phyloP scores from a whole-genome alignment of 345 rosid species.

The Mallotus nudiflorus region DNA sequence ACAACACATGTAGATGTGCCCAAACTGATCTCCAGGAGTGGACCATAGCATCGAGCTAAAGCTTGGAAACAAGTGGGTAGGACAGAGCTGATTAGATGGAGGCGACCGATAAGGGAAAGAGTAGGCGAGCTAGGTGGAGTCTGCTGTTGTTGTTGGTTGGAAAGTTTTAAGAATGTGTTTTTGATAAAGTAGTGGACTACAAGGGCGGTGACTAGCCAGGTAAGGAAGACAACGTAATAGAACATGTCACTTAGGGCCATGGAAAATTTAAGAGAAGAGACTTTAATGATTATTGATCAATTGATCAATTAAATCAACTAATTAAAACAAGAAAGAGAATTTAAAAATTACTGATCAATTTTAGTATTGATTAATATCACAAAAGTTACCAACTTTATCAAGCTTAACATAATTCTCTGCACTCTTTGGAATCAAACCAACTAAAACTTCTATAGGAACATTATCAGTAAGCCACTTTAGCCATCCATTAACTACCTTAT shows the following conservation, averaged over 20 bases:
- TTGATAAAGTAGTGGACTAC: conserved; percentile 22
- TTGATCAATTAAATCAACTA: too few relatives aligned
- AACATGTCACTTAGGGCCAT: not conserved
- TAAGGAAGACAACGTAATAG: conserved; percentile 2
- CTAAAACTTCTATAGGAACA: conserved; percentile 48
- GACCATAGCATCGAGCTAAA: conserved; percentile 43
- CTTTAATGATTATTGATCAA: too few relatives aligned
- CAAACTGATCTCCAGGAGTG: conserved; percentile 43
- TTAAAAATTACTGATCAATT: too few relatives aligned
- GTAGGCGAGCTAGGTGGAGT: conserved; percentile 48
- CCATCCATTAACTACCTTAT: conserved; percentile 49
- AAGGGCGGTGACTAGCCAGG: conserved; percentile 27
- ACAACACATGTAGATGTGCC: conserved; percentile 45
- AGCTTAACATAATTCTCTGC: conserved; percentile 61
- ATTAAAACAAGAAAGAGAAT: too few relatives aligned
- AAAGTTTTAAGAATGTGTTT: conserved; percentile 1
- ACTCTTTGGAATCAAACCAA: conserved; percentile 56
- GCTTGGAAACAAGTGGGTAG: conserved; percentile 43
- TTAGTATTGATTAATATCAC: not conserved
- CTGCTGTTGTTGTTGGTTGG: not conserved
- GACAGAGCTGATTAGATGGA: conserved; percentile 39
- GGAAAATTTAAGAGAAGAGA: too few relatives aligned
- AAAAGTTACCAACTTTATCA: conserved; percentile 45
- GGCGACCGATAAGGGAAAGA: conserved; percentile 54
- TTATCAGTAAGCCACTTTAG: conserved; percentile 65